Evolutionary conservation across 2,329 filamentous ascomycete species (phyloP).

Genomic region (Aspergillus oerlinghausenensis): DNA sequence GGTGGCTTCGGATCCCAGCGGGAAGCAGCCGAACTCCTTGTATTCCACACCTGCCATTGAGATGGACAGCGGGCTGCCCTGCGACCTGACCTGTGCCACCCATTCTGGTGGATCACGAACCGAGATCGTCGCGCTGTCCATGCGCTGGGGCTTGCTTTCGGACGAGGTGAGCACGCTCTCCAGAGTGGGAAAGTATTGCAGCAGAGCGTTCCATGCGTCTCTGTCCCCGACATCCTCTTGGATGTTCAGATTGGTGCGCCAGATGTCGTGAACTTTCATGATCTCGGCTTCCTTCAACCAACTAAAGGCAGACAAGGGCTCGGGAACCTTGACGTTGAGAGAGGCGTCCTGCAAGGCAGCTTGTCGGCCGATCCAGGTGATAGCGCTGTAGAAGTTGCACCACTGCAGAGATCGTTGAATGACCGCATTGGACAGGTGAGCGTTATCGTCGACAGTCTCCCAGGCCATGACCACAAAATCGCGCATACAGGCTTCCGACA

Average conservation of each 20-base stretch:
- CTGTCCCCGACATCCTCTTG: conserved; percentile 11
- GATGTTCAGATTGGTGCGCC: conserved; percentile 33
- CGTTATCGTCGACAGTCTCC: conserved; percentile 42
- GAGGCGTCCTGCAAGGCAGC: conserved; percentile 34
- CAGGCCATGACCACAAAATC: conserved; percentile 43
- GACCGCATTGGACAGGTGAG: conserved; percentile 37
- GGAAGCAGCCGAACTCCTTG: conserved; percentile 44
- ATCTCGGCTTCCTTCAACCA: conserved; percentile 45
- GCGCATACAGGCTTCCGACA: conserved; percentile 42
- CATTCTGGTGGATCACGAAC: conserved; percentile 30
- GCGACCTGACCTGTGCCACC: conserved; percentile 28
- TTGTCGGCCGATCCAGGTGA: conserved; percentile 41
- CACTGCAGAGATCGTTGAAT: conserved; percentile 42
- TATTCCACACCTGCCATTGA: conserved; percentile 36
- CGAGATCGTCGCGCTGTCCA: conserved; percentile 5
- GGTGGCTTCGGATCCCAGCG: conserved; percentile 41
- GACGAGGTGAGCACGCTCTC: conserved; percentile 22
- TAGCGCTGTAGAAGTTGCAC: conserved; percentile 45
- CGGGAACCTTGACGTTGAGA: conserved; percentile 25
- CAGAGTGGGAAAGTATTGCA: conserved; percentile 24
- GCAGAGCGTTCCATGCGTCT: conserved; percentile 24
- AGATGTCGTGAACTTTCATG: conserved; percentile 41
- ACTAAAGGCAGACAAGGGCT: conserved; percentile 44
- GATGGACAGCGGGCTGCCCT: conserved; percentile 34
- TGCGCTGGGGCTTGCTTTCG: conserved; percentile 9